Base-by-base conservation (phyloP, 2,329 filamentous ascomycete species). In the Fusarium circinatum region DNA sequence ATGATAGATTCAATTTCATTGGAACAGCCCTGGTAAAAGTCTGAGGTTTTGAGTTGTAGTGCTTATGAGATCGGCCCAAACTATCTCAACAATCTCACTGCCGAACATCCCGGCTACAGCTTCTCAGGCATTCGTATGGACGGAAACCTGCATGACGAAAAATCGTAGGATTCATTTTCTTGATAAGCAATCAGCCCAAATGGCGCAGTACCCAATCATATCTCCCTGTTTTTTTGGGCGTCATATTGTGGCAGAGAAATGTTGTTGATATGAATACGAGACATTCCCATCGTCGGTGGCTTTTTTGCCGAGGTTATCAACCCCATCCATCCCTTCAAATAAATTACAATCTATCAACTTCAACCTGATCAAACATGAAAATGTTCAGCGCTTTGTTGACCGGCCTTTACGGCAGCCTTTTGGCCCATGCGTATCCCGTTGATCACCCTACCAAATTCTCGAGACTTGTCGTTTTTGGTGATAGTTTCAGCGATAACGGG, bases 401-500 rank as follows among this genome's bases (percentile, higher is more conserved):
- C 2, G 51, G 28, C 7, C 39, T 65, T 1, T 73, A 24, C 10
- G 41, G 41, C 30, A n/a, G 38, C 8, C 41, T 55, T 61, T 8
- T 59, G 7, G 47, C 42, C 4, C 32, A 42, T 15, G 65, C 70
- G 2, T 22, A 45, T 3, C 70, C 70, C 18, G 8, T 51, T 6
- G 24, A 42, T 0, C n/a, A 45, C 6, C 11, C 20, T 22, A 7
- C 28, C 24, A 48, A 36, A 6, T 61, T 56, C 1, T 59, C 63
- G 0, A 68, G 71, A 0, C 54, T 74, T n/a, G 52, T 74, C 22
- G 71, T 74, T 14, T 72, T 74, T n/a, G 71, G 71, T 9, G 71
- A 74, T 14, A 74, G 71, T 49, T 74, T 74, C 51, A 74, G 71
- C 36, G 71, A 74, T 3, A 72, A 74, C 12, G 71, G 71, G 15